Conservation (phyloP, 257 asterid genomes). For the Eustoma russellianum region DNA sequence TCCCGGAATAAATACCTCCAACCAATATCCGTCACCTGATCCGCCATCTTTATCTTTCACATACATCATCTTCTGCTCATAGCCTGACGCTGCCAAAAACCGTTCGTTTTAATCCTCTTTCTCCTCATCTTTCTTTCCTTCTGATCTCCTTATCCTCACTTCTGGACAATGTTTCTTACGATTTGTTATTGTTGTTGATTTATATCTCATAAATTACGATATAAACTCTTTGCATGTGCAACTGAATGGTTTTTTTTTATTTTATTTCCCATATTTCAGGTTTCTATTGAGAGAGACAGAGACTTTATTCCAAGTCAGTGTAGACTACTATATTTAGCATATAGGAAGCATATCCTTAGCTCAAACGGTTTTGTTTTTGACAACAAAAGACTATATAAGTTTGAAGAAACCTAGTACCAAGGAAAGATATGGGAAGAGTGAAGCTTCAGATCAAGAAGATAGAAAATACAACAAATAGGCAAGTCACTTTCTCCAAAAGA, state of each 20-base stretch:
- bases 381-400: not conserved
- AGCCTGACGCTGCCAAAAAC: conserved; percentile 56
- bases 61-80: conserved; percentile 40
- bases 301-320: conserved; percentile 1
- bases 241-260: conserved; percentile 7
- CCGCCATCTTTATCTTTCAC: conserved; percentile 40
- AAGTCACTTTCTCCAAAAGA: conserved; percentile 94
- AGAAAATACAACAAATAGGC: conserved; percentile 92
- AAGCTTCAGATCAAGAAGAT: conserved; percentile 89
- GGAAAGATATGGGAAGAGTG: conserved; percentile 69
- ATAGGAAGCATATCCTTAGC: not conserved
- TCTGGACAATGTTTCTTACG: not conserved
- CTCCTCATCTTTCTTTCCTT: conserved; percentile 11
- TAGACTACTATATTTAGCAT: conserved; percentile 30
- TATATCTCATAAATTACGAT: not conserved
- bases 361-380: too few relatives aligned
- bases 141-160: not conserved
- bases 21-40: too few relatives aligned
- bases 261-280: conserved; percentile 3
- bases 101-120: conserved; percentile 6
- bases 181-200: too few relatives aligned
- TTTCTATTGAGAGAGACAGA: conserved; percentile 12
- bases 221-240: conserved; percentile 1
- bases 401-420: conserved; percentile 3
- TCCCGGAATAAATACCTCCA: too few relatives aligned